Conservation (phyloP, 345 rosid species). For the Sonneratia alba region DNA sequence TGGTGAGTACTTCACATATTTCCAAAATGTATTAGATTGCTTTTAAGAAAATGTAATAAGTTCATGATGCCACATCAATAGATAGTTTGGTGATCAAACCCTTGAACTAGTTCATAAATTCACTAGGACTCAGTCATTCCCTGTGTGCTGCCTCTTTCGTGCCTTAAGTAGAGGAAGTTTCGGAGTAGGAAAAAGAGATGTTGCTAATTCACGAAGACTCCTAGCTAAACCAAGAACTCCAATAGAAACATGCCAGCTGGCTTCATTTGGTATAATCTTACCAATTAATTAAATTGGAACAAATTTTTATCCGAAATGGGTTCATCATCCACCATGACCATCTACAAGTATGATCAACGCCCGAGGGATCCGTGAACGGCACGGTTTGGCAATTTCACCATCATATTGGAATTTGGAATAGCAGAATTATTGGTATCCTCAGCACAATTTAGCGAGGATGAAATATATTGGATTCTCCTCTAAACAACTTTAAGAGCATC, state of each 20-base stretch:
- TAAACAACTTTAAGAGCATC: slow-evolving; percentile 84
- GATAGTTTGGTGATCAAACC: no score
- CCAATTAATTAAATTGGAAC: neutral
- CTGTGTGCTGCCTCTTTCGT: slow-evolving; percentile 21
- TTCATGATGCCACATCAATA: no score
- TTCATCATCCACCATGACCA: slow-evolving; percentile 31
- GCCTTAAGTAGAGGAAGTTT: neutral
- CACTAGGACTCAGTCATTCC: slow-evolving; percentile 86
- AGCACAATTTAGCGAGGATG: slow-evolving; percentile 12
- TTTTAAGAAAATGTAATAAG: no score
- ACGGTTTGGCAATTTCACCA: slow-evolving; percentile 18
- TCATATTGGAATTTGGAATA: slow-evolving; percentile 23
- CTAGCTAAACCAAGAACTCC: no score
- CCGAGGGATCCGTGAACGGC: slow-evolving; percentile 14
- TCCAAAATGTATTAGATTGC: no score
- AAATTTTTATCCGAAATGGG: neutral
- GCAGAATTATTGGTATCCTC: slow-evolving; percentile 16
- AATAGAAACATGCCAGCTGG: no score
- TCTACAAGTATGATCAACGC: slow-evolving; percentile 16
- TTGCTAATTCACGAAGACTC: neutral
- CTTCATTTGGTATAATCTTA: no score
- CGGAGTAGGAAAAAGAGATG: neutral
- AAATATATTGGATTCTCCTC: slow-evolving; percentile 28
- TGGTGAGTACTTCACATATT: no score
- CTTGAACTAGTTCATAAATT: no score